phyloP scores from a whole-genome alignment of 352 stramenopile genomes.

The Hyaloperonospora brassicae region DNA sequence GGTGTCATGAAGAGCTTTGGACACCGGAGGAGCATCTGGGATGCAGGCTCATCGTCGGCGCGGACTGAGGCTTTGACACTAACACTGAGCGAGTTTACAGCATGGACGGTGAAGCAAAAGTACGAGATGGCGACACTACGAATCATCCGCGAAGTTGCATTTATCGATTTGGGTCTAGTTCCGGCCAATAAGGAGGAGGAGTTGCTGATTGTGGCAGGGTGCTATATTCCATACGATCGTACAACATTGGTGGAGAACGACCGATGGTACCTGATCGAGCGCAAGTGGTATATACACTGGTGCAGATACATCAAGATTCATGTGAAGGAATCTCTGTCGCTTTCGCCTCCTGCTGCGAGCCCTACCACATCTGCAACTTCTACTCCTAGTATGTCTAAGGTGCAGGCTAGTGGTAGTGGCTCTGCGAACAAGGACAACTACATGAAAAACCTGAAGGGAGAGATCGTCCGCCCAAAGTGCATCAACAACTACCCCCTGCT shows the following conservation, averaged over 20 bases:
- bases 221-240: conserved; percentile 71
- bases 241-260: conserved; percentile 69
- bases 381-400: conserved; percentile 31
- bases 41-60: conserved; percentile 24
- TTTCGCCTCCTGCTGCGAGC: conserved; percentile 14
- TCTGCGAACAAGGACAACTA: conserved; percentile 44
- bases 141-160: conserved; percentile 80
- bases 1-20: conserved; percentile 57
- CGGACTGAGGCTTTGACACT: conserved; percentile 34
- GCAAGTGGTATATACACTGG: conserved; percentile 83
- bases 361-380: conserved; percentile 16
- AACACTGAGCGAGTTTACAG: conserved; percentile 59
- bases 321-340: conserved; percentile 29
- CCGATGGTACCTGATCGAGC: conserved; percentile 76
- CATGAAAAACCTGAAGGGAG: conserved; percentile 72
- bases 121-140: conserved; percentile 74
- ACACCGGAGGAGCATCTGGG: conserved; percentile 25
- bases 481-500: conserved; percentile 78
- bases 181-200: conserved; percentile 74
- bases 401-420: conserved; percentile 23
- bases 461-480: conserved; percentile 72
- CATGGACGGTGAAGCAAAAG: conserved; percentile 53
- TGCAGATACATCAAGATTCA: conserved; percentile 64
- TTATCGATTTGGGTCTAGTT: conserved; percentile 72
- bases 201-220: conserved; percentile 55